A percentile compares a stretch with the other conserved stretches of the same genome.
Evolutionary conservation across 495 filamentous ascomycete genomes (phyloP).

Genomic region (Aspergillus affinis): DNA sequence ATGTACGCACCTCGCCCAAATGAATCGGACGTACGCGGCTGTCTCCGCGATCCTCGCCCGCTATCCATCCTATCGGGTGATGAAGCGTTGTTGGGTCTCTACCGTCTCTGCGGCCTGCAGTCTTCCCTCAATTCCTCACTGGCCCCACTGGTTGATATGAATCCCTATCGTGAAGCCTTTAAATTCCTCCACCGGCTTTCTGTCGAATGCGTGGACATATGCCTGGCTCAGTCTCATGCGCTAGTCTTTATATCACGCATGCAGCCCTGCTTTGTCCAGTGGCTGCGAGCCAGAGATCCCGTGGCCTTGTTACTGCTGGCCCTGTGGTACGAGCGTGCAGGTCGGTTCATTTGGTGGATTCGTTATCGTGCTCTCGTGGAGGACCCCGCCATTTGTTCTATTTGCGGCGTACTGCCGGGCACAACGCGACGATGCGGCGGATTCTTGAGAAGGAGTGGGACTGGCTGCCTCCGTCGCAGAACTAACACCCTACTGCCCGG

Average conservation of each 20-base stretch:
- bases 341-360: not conserved
- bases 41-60: not conserved
- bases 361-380: not conserved
- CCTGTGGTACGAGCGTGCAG: not conserved
- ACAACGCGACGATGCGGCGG: not conserved
- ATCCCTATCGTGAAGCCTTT: not conserved
- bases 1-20: not conserved
- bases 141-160: not conserved
- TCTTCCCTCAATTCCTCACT: not conserved
- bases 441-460: not conserved
- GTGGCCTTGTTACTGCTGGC: not conserved
- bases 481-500: not conserved
- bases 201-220: not conserved
- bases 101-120: not conserved
- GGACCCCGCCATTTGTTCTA: not conserved
- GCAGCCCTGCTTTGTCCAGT: not conserved
- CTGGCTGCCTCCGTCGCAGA: not conserved
- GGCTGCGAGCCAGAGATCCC: not conserved
- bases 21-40: not conserved
- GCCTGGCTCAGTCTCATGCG: not conserved
- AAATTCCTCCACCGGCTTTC: not conserved
- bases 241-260: not conserved
- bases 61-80: not conserved
- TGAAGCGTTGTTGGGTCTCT: not conserved
- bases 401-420: not conserved